phyloP scores from a whole-genome alignment of 345 rosid genomes.

The Eucalyptus cloeziana region DNA sequence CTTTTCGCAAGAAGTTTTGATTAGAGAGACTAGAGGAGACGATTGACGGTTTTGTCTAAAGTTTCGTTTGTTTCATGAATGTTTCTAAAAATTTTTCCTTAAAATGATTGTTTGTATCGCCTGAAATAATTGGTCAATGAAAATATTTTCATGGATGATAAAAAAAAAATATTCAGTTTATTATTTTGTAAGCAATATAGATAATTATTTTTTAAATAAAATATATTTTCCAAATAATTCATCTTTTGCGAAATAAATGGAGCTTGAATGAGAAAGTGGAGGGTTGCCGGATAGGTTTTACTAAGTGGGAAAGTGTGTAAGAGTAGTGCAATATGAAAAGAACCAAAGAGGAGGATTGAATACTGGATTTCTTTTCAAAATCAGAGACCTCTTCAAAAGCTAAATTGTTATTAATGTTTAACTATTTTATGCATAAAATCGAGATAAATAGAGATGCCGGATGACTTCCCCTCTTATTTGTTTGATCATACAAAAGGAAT shows the following conservation, averaged over 20 bases:
- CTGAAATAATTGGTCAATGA: too few species aligned
- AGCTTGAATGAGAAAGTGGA: background rate
- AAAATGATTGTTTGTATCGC: fast-evolving
- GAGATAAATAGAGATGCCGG: too few species aligned
- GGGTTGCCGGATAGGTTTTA: background rate
- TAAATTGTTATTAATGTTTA: too few species aligned
- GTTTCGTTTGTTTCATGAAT: background rate
- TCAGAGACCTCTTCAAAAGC: too few species aligned
- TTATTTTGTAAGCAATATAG: too few species aligned
- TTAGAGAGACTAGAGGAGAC: background rate
- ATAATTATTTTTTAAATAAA: too few species aligned
- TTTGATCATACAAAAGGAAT: too few species aligned
- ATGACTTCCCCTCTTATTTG: background rate
- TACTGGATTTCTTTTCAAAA: background rate
- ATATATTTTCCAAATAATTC: too few species aligned
- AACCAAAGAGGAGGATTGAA: background rate
- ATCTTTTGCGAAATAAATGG: background rate
- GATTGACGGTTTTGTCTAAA: background rate
- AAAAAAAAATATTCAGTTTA: too few species aligned
- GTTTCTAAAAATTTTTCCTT: too few species aligned
- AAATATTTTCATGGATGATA: too few species aligned
- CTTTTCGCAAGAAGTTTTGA: background rate
- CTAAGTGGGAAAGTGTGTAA: background rate
- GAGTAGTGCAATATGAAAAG: background rate
- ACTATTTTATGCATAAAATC: too few species aligned